Evolutionary conservation across 2,329 filamentous ascomycete species (phyloP).

Genomic region (Phoma sp.): DNA sequence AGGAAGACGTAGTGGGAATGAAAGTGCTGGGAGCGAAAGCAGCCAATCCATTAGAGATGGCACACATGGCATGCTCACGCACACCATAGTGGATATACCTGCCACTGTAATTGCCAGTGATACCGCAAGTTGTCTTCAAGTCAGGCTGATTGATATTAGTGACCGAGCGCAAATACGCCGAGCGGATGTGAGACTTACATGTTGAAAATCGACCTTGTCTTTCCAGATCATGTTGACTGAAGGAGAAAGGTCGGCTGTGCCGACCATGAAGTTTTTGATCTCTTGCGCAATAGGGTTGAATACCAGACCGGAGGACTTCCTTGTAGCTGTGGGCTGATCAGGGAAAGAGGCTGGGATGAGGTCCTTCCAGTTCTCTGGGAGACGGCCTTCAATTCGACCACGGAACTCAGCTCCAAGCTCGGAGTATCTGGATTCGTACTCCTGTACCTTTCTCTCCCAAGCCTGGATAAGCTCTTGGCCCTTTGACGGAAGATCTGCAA

Average conservation of each 20-base stretch:
- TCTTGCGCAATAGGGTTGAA: slow-evolving; percentile 71
- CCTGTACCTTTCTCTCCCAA: slow-evolving; percentile 56
- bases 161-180: background rate
- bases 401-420: slow-evolving; percentile 59
- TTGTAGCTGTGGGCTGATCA: slow-evolving; percentile 55
- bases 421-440: slow-evolving; percentile 55
- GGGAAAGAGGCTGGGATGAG: slow-evolving; percentile 59
- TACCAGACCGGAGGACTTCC: slow-evolving; percentile 58
- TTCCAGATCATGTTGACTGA: slow-evolving; percentile 58
- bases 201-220: slow-evolving; percentile 59
- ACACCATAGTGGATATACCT: slow-evolving; percentile 56
- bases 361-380: slow-evolving; percentile 57
- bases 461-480: slow-evolving; percentile 56
- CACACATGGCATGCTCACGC: slow-evolving; percentile 48
- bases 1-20: slow-evolving; percentile 59
- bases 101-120: slow-evolving; percentile 62
- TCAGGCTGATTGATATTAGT: slow-evolving; percentile 33
- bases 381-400: slow-evolving; percentile 55
- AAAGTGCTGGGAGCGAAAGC: slow-evolving; percentile 55
- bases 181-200: slow-evolving; percentile 45
- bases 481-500: slow-evolving; percentile 54
- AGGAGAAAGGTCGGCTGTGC: slow-evolving; percentile 64
- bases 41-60: slow-evolving; percentile 60
- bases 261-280: slow-evolving; percentile 90
- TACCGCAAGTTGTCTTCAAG: slow-evolving; percentile 50